Evolutionary conservation across 495 filamentous ascomycete genomes (phyloP), one percentile per base, ranked within the genome.

Genomic region (Chaetomium cochliodes): DNA sequence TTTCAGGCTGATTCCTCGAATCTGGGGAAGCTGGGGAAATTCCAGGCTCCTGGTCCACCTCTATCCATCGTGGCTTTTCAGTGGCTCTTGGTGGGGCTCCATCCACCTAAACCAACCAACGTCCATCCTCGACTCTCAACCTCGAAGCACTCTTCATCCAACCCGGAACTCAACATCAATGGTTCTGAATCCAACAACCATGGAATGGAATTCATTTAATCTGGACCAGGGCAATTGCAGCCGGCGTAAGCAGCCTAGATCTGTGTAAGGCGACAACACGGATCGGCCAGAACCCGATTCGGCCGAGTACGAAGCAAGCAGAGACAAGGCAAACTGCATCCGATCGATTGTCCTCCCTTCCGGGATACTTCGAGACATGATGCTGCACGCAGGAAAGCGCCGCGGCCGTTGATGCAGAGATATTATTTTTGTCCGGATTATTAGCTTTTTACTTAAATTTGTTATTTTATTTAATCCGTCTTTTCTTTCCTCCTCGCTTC

Each of bases 301-400:
- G 58, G 58, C 58, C 58, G 58, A 60, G 26, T n/a, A 22, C 23
- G 39, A 37, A 25, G 16, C 58, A 18, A 50, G 46, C 46, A 50
- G 44, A 46, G 25, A 60, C 25, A 60, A 50, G 58, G 58, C 58
- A 37, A 39, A n/a, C 25, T 60, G 58, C 58, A 50, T 33, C 58
- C 22, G 58, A 50, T 60, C 58, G 58, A 55, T 56, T 60, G 64
- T 65, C 26, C 63, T 37, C 49, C 22, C 55, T 33, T 56, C 16
- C 52, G 28, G 26, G 30, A 66, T 58, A 46, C 20, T 23, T 50
- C 18, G 58, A 60, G 58, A 60, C 58, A 60, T 26, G 26, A 60
- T 49, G 26, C 41, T 50, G 58, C 58, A 47, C 15, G 9, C 3
- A 39, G 44, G 9, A 18, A 15, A 44, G 41, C 1, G 2, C 13